These are phyloP conservation scores for Fusarium marasasianum DNA, from an alignment of 2,329 filamentous ascomycete species.

Conservation along the genomic window DNA sequence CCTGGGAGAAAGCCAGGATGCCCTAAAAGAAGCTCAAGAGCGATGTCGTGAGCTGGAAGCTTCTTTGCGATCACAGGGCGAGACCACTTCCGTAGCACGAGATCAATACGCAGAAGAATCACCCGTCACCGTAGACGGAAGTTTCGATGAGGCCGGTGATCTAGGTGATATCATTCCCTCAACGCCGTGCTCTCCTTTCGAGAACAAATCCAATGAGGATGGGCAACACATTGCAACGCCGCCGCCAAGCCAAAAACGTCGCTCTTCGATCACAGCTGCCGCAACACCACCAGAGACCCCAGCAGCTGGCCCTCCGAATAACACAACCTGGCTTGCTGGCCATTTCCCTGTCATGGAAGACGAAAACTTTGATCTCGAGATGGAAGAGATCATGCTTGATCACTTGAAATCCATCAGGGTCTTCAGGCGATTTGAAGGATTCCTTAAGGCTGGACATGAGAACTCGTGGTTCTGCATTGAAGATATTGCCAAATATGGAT, in stretches of 20 bases:
- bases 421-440: not conserved
- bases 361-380: not conserved
- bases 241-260: not conserved
- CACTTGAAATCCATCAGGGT: not conserved
- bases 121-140: not conserved
- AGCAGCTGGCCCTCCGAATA: not conserved
- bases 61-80: not conserved
- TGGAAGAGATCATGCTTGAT: rapidly evolving
- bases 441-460: not conserved
- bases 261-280: too few species aligned
- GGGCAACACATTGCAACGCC: not conserved
- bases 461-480: not conserved
- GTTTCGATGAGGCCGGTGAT: not conserved
- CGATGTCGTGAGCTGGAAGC: not conserved
- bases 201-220: not conserved
- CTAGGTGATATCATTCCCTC: too few species aligned
- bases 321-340: rapidly evolving
- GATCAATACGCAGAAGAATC: too few species aligned
- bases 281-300: not conserved
- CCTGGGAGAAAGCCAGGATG: rapidly evolving
- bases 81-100: rapidly evolving
- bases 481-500: not conserved
- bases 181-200: not conserved
- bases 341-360: not conserved
- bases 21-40: not conserved